These are phyloP conservation scores for Suillus alpinus DNA, from an alignment of 768 basidiomycete genomes.

Conservation along the genomic window DNA sequence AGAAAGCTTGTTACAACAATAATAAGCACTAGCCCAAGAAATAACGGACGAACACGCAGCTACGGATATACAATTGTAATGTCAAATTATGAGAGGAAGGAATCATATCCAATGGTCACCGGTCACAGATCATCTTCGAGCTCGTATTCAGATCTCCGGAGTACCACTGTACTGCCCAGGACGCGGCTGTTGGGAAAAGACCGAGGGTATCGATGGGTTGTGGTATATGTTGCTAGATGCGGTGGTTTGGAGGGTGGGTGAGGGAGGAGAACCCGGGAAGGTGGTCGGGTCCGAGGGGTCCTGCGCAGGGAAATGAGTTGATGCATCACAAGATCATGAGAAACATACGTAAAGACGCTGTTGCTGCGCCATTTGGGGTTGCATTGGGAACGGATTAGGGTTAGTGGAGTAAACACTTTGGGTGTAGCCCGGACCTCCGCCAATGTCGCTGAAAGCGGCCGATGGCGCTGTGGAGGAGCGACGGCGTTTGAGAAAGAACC, in stretches of 20 bases:
- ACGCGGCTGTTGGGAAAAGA: slow-evolving; percentile 10
- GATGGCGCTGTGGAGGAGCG: slow-evolving; percentile 23
- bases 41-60: neutral
- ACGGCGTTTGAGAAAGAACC: slow-evolving; percentile 33
- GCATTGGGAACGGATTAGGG: slow-evolving; percentile 11
- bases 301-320: slow-evolving; percentile 16
- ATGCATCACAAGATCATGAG: neutral
- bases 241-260: slow-evolving; percentile 10
- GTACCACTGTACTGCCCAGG: slow-evolving; percentile 20
- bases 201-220: slow-evolving; percentile 9
- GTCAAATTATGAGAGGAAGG: neutral
- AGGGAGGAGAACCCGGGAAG: slow-evolving; percentile 30
- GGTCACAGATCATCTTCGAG: neutral
- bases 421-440: neutral
- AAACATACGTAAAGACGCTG: slow-evolving; percentile 28
- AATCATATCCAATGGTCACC: neutral
- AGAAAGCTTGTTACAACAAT: neutral
- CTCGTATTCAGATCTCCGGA: slow-evolving; percentile 22
- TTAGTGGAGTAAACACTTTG: slow-evolving; percentile 9
- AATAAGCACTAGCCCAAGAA: neutral
- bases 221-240: slow-evolving; percentile 8
- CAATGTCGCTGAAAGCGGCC: slow-evolving; percentile 7
- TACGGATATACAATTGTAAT: neutral
- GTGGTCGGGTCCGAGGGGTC: slow-evolving; percentile 37
- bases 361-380: slow-evolving; percentile 19